Evolutionary conservation across 331 rosid species (phyloP).

Genomic region (Saraca asoca): DNA sequence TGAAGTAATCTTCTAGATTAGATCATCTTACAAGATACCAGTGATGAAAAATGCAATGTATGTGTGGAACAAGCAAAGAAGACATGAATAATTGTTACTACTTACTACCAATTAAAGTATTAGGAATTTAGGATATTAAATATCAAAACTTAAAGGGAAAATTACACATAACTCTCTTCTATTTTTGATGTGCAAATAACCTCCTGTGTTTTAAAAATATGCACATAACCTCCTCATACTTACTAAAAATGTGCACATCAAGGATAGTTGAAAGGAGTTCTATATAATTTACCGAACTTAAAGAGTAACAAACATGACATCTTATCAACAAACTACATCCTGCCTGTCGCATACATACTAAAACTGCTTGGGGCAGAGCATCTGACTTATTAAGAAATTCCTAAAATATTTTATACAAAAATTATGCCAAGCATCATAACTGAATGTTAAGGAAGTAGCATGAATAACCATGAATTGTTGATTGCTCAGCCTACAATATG

Average conservation of each 20-base stretch:
- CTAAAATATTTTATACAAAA: not conserved
- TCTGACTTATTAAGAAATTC: constrained; percentile 7
- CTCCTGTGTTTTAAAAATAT: too few relatives aligned
- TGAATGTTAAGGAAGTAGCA: not conserved
- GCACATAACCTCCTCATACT: too few relatives aligned
- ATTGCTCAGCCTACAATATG: not conserved
- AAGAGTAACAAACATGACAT: constrained; percentile 20
- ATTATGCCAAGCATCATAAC: too few relatives aligned
- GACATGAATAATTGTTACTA: not conserved
- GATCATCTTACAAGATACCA: constrained; percentile 7
- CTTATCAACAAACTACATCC: constrained; percentile 9
- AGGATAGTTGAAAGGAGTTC: too few relatives aligned
- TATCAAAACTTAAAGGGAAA: too few relatives aligned
- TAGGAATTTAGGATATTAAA: too few relatives aligned
- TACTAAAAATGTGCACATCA: too few relatives aligned
- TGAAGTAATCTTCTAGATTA: constrained; percentile 23
- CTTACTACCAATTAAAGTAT: too few relatives aligned
- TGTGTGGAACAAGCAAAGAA: not conserved
- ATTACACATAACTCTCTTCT: too few relatives aligned
- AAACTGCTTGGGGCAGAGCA: not conserved
- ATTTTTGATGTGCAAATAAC: too few relatives aligned
- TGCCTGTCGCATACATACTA: not conserved
- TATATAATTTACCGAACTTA: not conserved
- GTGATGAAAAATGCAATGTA: constrained; percentile 27
- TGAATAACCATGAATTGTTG: constrained; percentile 11